Evolutionary conservation across 177 flowering plant species (phyloP).

Genomic region (Vitis hybrid): DNA sequence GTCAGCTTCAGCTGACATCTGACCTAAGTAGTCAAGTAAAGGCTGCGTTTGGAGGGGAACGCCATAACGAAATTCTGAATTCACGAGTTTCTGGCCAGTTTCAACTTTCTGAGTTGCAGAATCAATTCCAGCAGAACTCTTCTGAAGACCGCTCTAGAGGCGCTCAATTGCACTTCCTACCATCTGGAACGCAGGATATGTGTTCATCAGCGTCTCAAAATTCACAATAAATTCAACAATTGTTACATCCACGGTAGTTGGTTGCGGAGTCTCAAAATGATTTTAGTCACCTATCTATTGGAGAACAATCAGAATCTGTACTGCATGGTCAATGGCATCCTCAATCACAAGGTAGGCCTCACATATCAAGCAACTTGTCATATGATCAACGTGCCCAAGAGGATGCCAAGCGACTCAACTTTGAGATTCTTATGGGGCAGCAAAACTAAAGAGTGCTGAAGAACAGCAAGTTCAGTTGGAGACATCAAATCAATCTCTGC

Average conservation of each 20-base stretch:
- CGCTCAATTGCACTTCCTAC: slow-evolving; percentile 34
- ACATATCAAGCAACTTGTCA: slow-evolving; percentile 28
- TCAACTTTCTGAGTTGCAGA: slow-evolving; percentile 55
- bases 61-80: slow-evolving; percentile 40
- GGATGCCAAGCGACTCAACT: slow-evolving; percentile 19
- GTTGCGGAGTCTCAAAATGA: slow-evolving; percentile 47
- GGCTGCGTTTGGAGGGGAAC: slow-evolving; percentile 49
- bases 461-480: too few species aligned
- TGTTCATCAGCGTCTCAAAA: slow-evolving; percentile 38
- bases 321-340: slow-evolving; percentile 57
- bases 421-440: too few species aligned
- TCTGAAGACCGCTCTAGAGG: slow-evolving; percentile 37
- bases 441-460: too few species aligned
- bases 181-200: slow-evolving; percentile 41
- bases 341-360: slow-evolving; percentile 42
- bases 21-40: slow-evolving; percentile 46
- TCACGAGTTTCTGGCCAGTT: slow-evolving; percentile 53
- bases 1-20: slow-evolving; percentile 56
- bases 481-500: too few species aligned
- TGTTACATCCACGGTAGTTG: slow-evolving; percentile 47
- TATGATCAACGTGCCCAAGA: slow-evolving; percentile 63
- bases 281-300: slow-evolving; percentile 38
- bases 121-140: slow-evolving; percentile 55
- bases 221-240: slow-evolving; percentile 58
- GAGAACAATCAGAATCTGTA: slow-evolving; percentile 45